Evolutionary conservation across 257 asterid genomes (phyloP), one percentile per base, ranked within the genome.

Genomic region (Fraxinus americana): DNA sequence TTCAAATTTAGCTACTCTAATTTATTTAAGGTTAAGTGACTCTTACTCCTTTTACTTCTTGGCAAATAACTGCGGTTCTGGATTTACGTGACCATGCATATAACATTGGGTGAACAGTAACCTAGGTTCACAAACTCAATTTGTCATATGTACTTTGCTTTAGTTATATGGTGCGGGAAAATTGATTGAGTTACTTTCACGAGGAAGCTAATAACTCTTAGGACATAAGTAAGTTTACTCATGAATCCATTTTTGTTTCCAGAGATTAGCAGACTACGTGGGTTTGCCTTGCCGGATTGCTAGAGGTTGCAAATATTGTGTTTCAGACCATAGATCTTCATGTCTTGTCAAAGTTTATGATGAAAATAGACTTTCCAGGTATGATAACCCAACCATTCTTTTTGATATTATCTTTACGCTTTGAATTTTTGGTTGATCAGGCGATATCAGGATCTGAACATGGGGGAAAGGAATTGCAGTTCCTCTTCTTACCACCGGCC

Each of bases 211-310:
- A n/a, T 48, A 67, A 36, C 13, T 25, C 72, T 39, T 74, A 35
- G 14, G 70, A 11, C 23, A 45, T 67, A 57, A 41, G 81, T 76
- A 36, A 67, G 67, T 75, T 83, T 36, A 67, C 70, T 5, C 0
- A 21, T 14, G 59, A 67, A 67, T 61, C 72, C 69, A 4, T 39
- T 76, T 82, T 75, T 79, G 65, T 80, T 63, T 85, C 80, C 96
- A 93, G 99, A 93, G 88, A 86, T 87, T 95, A 87, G 99, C 99
- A 19, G 98, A 95, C 79, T 89, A 90, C 32, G 93, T 95, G 77
- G 99, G 99, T 67, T 88, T 95, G 88, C 99, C 98, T 61, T 95
- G 99, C 83, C 92, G 98, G 83, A 91, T 95, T 57, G 97, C 97
- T 83, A 89, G 94, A 77, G 96, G 98, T 77, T 95, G 99, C 89